Conservation (phyloP, 495 filamentous ascomycete species). For the Bacidia rubella region DNA sequence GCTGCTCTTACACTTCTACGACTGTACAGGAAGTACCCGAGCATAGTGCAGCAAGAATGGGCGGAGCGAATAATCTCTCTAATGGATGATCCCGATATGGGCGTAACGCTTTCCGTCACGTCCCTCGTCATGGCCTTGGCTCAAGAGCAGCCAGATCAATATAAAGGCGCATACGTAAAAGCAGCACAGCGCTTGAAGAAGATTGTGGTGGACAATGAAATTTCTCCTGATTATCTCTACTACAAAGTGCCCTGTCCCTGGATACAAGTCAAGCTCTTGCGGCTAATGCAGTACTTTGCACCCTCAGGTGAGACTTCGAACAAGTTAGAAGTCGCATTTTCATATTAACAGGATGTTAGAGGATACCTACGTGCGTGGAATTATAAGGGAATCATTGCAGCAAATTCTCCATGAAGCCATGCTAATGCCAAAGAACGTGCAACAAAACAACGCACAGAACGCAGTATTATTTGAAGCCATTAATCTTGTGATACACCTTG, state of each 20-base stretch:
- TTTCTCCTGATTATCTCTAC: conserved; percentile 79
- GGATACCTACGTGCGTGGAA: conserved; percentile 78
- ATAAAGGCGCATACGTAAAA: conserved; percentile 88
- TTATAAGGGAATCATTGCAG: conserved; percentile 84
- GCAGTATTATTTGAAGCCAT: conserved; percentile 97
- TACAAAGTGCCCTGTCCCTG: conserved; percentile 98
- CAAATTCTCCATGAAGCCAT: conserved; percentile 80
- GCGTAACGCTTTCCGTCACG: conserved; percentile 88
- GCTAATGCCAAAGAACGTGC: conserved; percentile 94
- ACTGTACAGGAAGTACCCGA: conserved; percentile 84
- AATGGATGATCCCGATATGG: conserved; percentile 94
- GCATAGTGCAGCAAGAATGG: conserved; percentile 92
- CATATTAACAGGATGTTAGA: conserved; percentile 37
- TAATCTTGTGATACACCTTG: conserved; percentile 96
- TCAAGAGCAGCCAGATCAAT: conserved; percentile 85
- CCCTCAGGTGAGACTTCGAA: conserved; percentile 50
- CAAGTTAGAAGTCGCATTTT: not conserved
- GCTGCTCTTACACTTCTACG: conserved; percentile 91
- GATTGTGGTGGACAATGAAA: conserved; percentile 79
- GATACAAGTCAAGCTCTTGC: conserved; percentile 91
- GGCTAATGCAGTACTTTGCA: conserved; percentile 88
- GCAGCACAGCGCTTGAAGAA: conserved; percentile 79
- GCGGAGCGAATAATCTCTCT: conserved; percentile 92
- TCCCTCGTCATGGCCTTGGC: conserved; percentile 93
- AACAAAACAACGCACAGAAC: conserved; percentile 99